phyloP scores from a whole-genome alignment of 345 rosid genomes.

The Zanthoxylum bungeanum region DNA sequence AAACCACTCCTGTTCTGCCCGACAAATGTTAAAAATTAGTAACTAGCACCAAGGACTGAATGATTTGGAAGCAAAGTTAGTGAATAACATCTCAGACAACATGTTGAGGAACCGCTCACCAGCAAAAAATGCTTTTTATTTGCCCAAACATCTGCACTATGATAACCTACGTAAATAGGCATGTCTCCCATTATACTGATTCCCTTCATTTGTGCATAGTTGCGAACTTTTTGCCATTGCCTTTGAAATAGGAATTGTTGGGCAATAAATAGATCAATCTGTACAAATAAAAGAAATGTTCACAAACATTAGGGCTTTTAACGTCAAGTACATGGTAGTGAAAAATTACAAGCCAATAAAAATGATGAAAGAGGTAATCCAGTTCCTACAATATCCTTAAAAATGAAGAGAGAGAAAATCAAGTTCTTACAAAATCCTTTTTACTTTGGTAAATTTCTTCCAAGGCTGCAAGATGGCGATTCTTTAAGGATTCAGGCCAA shows the following conservation, averaged over 20 bases:
- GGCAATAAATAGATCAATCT: constrained; percentile 87
- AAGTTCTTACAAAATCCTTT: constrained; percentile 71
- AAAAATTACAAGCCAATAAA: constrained; percentile 6
- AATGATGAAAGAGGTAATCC: constrained; percentile 14
- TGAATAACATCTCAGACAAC: constrained; percentile 1
- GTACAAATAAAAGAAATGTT: constrained; percentile 26
- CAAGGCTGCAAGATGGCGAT: constrained; percentile 82
- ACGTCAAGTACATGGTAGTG: background rate
- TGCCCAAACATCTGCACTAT: constrained; percentile 99
- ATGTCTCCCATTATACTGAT: constrained; percentile 96
- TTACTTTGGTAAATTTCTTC: constrained; percentile 73
- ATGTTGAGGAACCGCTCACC: constrained; percentile 40
- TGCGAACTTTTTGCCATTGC: constrained; percentile 87
- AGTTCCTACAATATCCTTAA: constrained; percentile 64
- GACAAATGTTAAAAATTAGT: constrained; percentile 16
- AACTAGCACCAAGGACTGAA: constrained; percentile 9
- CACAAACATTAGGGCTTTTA: constrained; percentile 10
- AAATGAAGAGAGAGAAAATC: background rate
- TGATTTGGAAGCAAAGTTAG: constrained; percentile 4
- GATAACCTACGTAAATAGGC: constrained; percentile 96
- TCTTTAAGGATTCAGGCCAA: constrained; percentile 82
- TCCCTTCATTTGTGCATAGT: constrained; percentile 65
- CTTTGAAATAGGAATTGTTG: constrained; percentile 91
- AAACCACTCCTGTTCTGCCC: constrained; percentile 78
- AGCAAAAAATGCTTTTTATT: constrained; percentile 80